Percentiles rank a stretch among this genome's conserved stretches.
These are phyloP conservation scores for Chlorella sorokiniana DNA, from an alignment of 139 green algal genomes.

Conservation along the genomic window DNA sequence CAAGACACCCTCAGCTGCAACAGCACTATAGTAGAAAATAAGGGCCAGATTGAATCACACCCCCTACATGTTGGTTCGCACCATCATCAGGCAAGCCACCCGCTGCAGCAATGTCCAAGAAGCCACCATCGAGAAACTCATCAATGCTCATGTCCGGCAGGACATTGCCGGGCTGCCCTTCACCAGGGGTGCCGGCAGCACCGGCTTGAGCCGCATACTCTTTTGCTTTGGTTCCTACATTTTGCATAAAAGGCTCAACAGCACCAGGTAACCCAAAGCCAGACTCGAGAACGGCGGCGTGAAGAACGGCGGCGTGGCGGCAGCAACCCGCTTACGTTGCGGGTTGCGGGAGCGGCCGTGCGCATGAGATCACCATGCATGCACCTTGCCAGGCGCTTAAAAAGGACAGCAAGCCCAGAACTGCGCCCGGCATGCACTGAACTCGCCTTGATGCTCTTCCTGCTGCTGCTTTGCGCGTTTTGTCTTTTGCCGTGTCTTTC, in stretches of 20 bases:
- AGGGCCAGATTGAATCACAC: neutral
- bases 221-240: no score
- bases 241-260: no score
- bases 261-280: no score
- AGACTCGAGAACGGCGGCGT: no score
- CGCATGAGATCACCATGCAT: no score
- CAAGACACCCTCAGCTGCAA: neutral
- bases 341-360: no score
- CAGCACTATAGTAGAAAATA: neutral
- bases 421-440: neutral
- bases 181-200: neutral
- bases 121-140: conserved; percentile 40
- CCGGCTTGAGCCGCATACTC: no score
- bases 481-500: neutral
- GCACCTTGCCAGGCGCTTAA: neutral
- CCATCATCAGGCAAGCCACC: neutral
- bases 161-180: conserved; percentile 2
- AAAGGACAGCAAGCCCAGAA: neutral
- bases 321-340: no score
- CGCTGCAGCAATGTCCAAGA: neutral
- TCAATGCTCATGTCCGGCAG: conserved; percentile 46
- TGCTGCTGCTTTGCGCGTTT: neutral
- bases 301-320: no score
- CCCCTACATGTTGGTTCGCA: neutral
- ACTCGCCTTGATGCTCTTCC: neutral